Base-by-base conservation (phyloP, 805 yeast genomes). In the Cyberlindnera sargentensis region DNA sequence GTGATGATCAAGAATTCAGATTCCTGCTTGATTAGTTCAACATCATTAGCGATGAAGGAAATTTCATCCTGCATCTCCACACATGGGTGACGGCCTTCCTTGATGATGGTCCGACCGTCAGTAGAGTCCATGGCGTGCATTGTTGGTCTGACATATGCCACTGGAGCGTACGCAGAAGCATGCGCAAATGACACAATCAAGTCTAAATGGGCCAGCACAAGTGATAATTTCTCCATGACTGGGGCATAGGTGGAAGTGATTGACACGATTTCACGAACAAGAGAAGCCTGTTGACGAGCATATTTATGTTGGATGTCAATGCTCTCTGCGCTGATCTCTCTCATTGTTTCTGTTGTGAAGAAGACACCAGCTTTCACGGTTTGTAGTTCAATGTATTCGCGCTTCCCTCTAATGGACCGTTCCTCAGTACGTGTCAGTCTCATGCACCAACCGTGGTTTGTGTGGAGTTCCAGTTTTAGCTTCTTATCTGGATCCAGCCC, bases 361-460 rank as follows among this genome's bases (percentile, higher is more conserved):
- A 73, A 88, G 4, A 91, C 91, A 45, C 99, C 99, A 2, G 96
- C 95, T 60, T 93, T 93, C 29, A 88, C 95, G 0, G 97, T 91
- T 41, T 89, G 85, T 36, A 91, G 68, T 61, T 93, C 97, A 41
- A 73, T 73, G 59, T 82, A 90, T 34, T 76, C 58, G 1, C 67
- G 62, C 39, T 70, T 66, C 9, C 75, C 76, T 53, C 98, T 76
- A 46, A 93, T 69, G 23, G 84, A 82, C 8, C 83, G 71, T 3
- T 96, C 90, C 57, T 93, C 98, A 44, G 78, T 82, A 62, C 99
- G 76, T 1, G 99, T 93, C 24, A 93, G 75, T 53, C 98, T 73
- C 73, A 91, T 78, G 62, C 96, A 88, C 95, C 96, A 90, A 23
- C 97, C 97, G 62, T 87, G 95, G 27, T 75, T 78, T 48, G 76